A percentile compares a stretch with the other conserved stretches of the same genome.
These are phyloP conservation scores for Leccinum griseonigrum DNA, from an alignment of 1,284 basidiomycete species.

Conservation along the genomic window DNA sequence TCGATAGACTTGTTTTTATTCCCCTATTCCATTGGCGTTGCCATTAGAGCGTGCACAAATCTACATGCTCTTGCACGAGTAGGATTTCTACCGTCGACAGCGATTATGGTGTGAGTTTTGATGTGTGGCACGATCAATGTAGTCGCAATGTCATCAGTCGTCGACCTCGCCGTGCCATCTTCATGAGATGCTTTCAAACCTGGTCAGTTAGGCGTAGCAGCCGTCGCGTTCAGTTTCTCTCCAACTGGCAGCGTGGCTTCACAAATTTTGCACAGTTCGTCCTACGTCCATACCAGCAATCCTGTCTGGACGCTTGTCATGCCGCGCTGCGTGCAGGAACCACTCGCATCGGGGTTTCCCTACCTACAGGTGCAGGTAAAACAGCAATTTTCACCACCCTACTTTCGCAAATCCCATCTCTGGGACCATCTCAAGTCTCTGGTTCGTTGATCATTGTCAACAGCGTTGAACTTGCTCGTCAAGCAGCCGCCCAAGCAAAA, in stretches of 20 bases:
- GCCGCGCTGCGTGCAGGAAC: conserved; percentile 62
- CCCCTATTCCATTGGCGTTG: conserved; percentile 21
- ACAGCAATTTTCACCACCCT: conserved; percentile 90
- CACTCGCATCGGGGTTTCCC: conserved; percentile 86
- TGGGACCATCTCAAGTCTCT: conserved; percentile 42
- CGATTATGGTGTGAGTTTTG: conserved; percentile 15
- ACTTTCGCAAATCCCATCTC: conserved; percentile 57
- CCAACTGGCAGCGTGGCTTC: conserved; percentile 8
- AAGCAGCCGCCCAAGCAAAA: conserved; percentile 77
- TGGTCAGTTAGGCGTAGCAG: conserved; percentile 3
- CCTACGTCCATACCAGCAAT: conserved; percentile 88
- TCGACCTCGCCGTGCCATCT: background rate
- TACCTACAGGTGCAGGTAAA: conserved; percentile 92
- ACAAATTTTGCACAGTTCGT: conserved; percentile 8
- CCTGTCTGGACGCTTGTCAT: conserved; percentile 80
- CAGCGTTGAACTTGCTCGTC: conserved; percentile 84
- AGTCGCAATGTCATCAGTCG: background rate
- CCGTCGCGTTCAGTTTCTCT: background rate
- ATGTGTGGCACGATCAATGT: background rate
- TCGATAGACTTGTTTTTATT: conserved; percentile 37
- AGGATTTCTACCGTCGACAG: conserved; percentile 9
- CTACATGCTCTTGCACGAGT: conserved; percentile 28
- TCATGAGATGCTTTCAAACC: conserved; percentile 14
- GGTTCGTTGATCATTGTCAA: conserved; percentile 84
- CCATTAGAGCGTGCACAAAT: conserved; percentile 21